A percentile compares a stretch with the other conserved stretches of the same genome.
Conservation (phyloP, 1,284 basidiomycete genomes). For the Malassezia furfur region DNA sequence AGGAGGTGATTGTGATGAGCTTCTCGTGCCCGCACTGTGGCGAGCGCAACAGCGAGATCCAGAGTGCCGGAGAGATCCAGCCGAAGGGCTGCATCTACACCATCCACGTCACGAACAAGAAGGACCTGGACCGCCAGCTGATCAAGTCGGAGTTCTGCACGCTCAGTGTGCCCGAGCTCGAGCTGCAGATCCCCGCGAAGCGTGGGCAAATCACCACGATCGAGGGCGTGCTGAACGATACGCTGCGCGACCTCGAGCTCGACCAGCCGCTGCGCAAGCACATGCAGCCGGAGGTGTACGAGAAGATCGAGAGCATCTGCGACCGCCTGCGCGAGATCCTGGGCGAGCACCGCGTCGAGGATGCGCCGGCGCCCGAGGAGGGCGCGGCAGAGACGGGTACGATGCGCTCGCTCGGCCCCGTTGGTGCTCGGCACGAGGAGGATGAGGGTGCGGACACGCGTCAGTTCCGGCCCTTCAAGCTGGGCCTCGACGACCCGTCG, state of each 20-base stretch:
- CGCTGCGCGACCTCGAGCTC: slow-evolving; percentile 68
- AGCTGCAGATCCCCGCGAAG: slow-evolving; percentile 73
- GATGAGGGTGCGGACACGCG: slow-evolving; percentile 43
- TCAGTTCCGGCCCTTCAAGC: slow-evolving; percentile 66
- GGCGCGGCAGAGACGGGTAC: slow-evolving; percentile 35
- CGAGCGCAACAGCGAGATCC: slow-evolving; percentile 82
- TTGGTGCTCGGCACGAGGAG: slow-evolving; percentile 21
- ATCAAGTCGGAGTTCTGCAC: slow-evolving; percentile 80
- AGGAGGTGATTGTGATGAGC: slow-evolving; percentile 88
- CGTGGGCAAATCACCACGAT: slow-evolving; percentile 90
- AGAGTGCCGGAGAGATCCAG: slow-evolving; percentile 78
- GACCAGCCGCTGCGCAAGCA: slow-evolving; percentile 80
- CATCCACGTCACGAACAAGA: slow-evolving; percentile 60
- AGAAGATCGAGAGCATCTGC: slow-evolving; percentile 69
- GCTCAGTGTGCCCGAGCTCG: slow-evolving; percentile 73
- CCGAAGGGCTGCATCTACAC: slow-evolving; percentile 60
- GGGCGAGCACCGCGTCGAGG: slow-evolving; percentile 40
- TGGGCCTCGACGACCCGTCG: slow-evolving; percentile 81
- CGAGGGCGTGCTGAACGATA: slow-evolving; percentile 81
- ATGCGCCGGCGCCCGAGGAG: slow-evolving; percentile 36
- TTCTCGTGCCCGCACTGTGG: slow-evolving; percentile 94
- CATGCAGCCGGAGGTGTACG: slow-evolving; percentile 66
- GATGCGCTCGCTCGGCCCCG: slow-evolving; percentile 21
- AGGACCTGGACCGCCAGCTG: slow-evolving; percentile 83
- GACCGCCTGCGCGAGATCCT: slow-evolving; percentile 62